A percentile compares a stretch with the other conserved stretches of the same genome.
These are phyloP conservation scores for Fusarium sulawesiense DNA, from an alignment of 2,329 filamentous ascomycete genomes.

Conservation along the genomic window DNA sequence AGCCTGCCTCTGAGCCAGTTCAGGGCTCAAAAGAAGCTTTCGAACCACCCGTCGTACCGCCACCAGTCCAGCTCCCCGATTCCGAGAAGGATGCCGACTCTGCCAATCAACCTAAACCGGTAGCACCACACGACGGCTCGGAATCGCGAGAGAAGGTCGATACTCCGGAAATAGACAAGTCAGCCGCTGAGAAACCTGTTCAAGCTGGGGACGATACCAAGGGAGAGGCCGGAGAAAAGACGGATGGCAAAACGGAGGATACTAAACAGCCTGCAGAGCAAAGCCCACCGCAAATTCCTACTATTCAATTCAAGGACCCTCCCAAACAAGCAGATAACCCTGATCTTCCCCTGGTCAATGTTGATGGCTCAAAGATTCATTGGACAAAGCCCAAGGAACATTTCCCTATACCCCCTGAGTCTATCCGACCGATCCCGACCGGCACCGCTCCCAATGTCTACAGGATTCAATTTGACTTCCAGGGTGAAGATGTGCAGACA, in stretches of 20 bases:
- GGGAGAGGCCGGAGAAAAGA: constrained; percentile 6
- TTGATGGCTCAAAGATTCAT: constrained; percentile 59
- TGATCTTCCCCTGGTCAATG: constrained; percentile 24
- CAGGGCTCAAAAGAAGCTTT: constrained; percentile 32
- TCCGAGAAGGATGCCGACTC: constrained; percentile 22
- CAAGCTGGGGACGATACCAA: constrained; percentile 11
- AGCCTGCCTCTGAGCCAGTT: constrained; percentile 18
- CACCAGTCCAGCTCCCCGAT: constrained; percentile 28
- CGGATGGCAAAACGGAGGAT: constrained; percentile 1
- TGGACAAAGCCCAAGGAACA: constrained; percentile 81
- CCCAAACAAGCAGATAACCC: constrained; percentile 39
- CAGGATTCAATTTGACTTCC: constrained; percentile 79
- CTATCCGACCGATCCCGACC: constrained; percentile 80
- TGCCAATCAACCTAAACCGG: constrained; percentile 23
- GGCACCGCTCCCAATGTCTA: constrained; percentile 77
- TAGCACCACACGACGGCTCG: constrained; percentile 13
- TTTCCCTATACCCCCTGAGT: constrained; percentile 78
- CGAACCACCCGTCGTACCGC: constrained; percentile 32
- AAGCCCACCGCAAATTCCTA: constrained; percentile 28
- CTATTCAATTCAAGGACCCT: constrained; percentile 46
- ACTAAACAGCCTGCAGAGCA: constrained; percentile 22
- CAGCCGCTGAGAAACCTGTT: constrained; percentile 11
- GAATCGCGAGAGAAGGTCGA: constrained; percentile 10
- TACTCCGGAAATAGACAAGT: constrained; percentile 15
- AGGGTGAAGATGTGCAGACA: constrained; percentile 69